Evolutionary conservation across 257 asterid genomes (phyloP).

Genomic region (Ehretia macrophylla): DNA sequence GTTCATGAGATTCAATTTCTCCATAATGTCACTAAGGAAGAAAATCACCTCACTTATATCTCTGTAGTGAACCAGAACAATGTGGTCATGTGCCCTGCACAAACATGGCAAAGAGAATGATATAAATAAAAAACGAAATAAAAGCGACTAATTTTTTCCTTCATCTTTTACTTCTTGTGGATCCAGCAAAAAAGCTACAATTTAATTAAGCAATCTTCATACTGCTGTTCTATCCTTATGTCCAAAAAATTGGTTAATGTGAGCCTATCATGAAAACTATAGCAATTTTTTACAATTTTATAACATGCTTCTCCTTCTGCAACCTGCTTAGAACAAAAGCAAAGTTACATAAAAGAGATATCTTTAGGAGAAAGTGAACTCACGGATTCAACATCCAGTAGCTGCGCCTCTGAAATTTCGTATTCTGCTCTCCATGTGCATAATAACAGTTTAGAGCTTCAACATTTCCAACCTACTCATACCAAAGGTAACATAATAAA

Average conservation of each 20-base stretch:
- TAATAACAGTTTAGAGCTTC: slow-evolving; percentile 94
- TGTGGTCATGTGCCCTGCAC: slow-evolving; percentile 80
- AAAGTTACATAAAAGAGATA: neutral
- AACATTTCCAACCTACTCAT: slow-evolving; percentile 77
- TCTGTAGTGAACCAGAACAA: slow-evolving; percentile 98
- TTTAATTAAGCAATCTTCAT: too few species aligned
- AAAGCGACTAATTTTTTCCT: neutral
- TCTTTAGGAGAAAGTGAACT: slow-evolving; percentile 28
- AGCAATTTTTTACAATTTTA: neutral
- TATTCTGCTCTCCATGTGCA: slow-evolving; percentile 84
- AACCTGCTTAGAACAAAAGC: neutral
- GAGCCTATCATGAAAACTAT: neutral
- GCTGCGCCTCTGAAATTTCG: slow-evolving; percentile 89
- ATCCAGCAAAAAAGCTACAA: too few species aligned
- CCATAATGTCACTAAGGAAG: slow-evolving; percentile 2
- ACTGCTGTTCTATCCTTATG: too few species aligned
- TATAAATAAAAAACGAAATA: neutral
- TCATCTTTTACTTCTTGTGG: too few species aligned
- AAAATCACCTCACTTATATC: slow-evolving; percentile 68
- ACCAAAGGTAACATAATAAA: slow-evolving; percentile 25
- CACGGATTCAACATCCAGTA: slow-evolving; percentile 96
- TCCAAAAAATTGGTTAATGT: too few species aligned
- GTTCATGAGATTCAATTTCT: neutral
- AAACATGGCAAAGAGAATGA: slow-evolving; percentile 18
- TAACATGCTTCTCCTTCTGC: neutral